Evolutionary conservation across 2,329 filamentous ascomycete species (phyloP).

Genomic region (Blastomyces parvus): DNA sequence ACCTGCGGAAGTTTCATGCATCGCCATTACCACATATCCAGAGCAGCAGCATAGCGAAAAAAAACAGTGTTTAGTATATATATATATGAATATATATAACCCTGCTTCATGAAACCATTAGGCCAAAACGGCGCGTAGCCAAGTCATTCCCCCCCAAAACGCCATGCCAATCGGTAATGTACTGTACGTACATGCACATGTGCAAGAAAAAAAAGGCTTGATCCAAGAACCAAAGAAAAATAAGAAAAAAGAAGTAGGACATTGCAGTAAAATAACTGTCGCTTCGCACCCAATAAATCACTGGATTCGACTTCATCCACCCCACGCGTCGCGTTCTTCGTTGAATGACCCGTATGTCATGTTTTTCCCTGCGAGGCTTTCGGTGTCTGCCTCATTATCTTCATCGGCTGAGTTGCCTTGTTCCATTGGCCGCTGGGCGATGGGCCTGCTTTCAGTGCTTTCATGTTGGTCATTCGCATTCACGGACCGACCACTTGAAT

Average conservation of each 20-base stretch:
- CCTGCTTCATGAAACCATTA: background rate
- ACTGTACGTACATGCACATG: background rate
- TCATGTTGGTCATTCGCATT: background rate
- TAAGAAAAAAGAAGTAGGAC: too few relatives aligned
- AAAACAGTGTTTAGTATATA: background rate
- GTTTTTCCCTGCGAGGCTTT: slow-evolving; percentile 14
- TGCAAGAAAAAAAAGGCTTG: background rate
- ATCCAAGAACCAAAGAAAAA: background rate
- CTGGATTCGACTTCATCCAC: slow-evolving; percentile 11
- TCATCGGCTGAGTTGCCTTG: slow-evolving; percentile 3
- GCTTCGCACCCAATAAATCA: background rate
- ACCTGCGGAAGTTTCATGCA: background rate
- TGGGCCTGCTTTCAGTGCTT: background rate
- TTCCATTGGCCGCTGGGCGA: background rate
- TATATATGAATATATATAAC: background rate
- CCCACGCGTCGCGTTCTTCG: slow-evolving; percentile 26
- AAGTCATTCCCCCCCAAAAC: background rate
- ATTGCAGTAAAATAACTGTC: background rate
- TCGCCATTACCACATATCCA: background rate
- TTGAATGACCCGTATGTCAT: slow-evolving; percentile 27
- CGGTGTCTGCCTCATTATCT: slow-evolving; percentile 16
- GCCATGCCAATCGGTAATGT: slow-evolving; percentile 2
- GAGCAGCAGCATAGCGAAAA: background rate
- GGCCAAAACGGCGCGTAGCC: background rate
- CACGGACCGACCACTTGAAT: background rate